Percentiles rank a stretch among this genome's conserved stretches.
Evolutionary conservation across 805 yeast genomes (phyloP).

Genomic region (Sugiyamaella lignohabitans): DNA sequence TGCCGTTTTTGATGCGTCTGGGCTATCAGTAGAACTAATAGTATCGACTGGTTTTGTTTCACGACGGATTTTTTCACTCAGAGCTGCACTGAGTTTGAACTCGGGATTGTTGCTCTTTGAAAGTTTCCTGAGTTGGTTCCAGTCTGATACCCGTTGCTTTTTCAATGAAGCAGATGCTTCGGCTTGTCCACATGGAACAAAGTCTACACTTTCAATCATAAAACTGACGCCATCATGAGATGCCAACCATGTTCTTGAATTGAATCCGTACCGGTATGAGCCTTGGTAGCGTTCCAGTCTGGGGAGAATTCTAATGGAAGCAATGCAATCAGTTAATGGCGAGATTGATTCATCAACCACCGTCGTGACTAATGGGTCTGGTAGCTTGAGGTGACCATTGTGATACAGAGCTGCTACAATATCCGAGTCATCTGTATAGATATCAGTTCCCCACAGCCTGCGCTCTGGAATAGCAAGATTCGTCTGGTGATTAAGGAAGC

Average conservation of each 20-base stretch:
- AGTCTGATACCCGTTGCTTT: constrained; percentile 31
- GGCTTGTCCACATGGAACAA: constrained; percentile 29
- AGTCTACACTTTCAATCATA: constrained; percentile 49
- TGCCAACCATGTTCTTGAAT: constrained; percentile 66
- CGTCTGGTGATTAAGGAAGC: constrained; percentile 35
- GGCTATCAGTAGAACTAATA: too few relatives aligned
- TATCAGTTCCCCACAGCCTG: constrained; percentile 84
- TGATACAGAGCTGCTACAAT: constrained; percentile 69
- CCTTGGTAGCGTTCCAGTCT: constrained; percentile 60
- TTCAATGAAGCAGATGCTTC: constrained; percentile 27
- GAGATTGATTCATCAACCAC: constrained; percentile 1
- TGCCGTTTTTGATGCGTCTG: too few relatives aligned
- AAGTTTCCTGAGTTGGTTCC: constrained; percentile 19
- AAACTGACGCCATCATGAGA: constrained; percentile 76
- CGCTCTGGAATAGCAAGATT: constrained; percentile 40
- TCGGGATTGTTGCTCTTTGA: constrained; percentile 9
- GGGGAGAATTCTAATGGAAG: constrained; percentile 61
- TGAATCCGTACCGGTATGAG: constrained; percentile 57
- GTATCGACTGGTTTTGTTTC: background rate
- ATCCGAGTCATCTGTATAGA: constrained; percentile 93
- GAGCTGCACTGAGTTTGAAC: constrained; percentile 8
- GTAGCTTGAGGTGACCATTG: constrained; percentile 48
- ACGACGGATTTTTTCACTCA: constrained; percentile 3
- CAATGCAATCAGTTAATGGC: constrained; percentile 43
- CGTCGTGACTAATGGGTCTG: constrained; percentile 16